Evolutionary conservation across 202 grass and related monocot genomes (phyloP).

Genomic region (Zoysia matrella): DNA sequence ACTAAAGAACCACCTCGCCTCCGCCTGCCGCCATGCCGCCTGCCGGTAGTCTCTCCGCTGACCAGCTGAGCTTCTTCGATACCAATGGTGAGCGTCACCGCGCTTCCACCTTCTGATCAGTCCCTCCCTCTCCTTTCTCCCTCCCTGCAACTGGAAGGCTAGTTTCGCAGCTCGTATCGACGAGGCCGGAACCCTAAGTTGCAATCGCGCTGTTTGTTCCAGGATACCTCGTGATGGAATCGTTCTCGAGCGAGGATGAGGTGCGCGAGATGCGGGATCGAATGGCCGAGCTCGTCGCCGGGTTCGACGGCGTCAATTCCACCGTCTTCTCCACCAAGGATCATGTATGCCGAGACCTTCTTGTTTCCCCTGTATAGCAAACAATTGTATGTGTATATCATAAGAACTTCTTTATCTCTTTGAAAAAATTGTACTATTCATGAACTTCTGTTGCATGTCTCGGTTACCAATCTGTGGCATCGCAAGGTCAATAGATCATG

Average conservation of each 20-base stretch:
- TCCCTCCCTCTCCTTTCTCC: neutral
- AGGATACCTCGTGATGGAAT: constrained; percentile 86
- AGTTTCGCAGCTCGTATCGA: neutral
- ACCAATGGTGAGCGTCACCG: constrained; percentile 52
- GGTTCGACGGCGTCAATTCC: constrained; percentile 59
- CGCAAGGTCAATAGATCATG: neutral
- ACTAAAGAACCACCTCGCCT: neutral
- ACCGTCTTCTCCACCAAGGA: constrained; percentile 88
- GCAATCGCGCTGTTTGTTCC: constrained; percentile 11
- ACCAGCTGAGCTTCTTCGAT: constrained; percentile 78
- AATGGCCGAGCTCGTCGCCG: constrained; percentile 71
- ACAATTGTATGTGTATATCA: neutral
- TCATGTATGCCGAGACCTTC: constrained; percentile 52
- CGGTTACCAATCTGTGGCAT: neutral
- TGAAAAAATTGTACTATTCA: too few species aligned
- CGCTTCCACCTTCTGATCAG: neutral
- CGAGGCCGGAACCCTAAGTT: constrained; percentile 26
- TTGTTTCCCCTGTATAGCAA: neutral
- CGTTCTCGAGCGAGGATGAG: constrained; percentile 69
- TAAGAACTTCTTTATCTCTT: too few species aligned
- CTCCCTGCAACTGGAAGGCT: neutral
- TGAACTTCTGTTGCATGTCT: neutral
- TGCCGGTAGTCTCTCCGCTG: constrained; percentile 61
- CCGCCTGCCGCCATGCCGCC: constrained; percentile 56
- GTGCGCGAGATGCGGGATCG: constrained; percentile 74